phyloP scores from a whole-genome alignment of 441 rosid genomes.

The Gossypium lobatum region DNA sequence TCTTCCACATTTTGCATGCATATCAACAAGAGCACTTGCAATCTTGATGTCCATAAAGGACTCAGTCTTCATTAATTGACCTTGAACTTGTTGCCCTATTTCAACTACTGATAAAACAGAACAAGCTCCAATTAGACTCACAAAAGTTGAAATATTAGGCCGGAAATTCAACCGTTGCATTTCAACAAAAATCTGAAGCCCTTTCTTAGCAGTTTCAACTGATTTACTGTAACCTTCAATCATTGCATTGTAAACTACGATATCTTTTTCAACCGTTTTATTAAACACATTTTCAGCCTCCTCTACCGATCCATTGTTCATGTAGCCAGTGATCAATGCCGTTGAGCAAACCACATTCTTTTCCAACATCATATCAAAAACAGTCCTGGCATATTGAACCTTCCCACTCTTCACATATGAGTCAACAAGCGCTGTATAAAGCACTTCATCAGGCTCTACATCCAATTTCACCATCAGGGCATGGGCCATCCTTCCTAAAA shows the following conservation, averaged over 20 bases:
- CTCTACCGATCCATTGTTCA: slow-evolving; percentile 50
- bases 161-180: slow-evolving; percentile 55
- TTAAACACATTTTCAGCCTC: slow-evolving; percentile 61
- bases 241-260: slow-evolving; percentile 86
- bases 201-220: slow-evolving; percentile 42
- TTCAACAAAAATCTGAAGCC: slow-evolving; percentile 47
- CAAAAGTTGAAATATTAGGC: slow-evolving; percentile 67
- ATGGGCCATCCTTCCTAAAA: slow-evolving; percentile 46
- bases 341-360: slow-evolving; percentile 64
- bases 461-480: slow-evolving; percentile 48
- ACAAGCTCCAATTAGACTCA: slow-evolving; percentile 79
- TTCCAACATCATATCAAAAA: slow-evolving; percentile 62
- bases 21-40: slow-evolving; percentile 83
- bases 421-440: slow-evolving; percentile 70
- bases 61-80: slow-evolving; percentile 57
- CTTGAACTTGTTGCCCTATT: slow-evolving; percentile 66
- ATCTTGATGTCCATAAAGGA: slow-evolving; percentile 44
- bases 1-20: slow-evolving; percentile 83
- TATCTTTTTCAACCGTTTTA: slow-evolving; percentile 46
- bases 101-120: slow-evolving; percentile 56
- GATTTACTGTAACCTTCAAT: slow-evolving; percentile 82
- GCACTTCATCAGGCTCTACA: slow-evolving; percentile 61
- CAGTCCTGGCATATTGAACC: slow-evolving; percentile 53
- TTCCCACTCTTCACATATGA: slow-evolving; percentile 63
- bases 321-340: slow-evolving; percentile 81